These are phyloP conservation scores for Nannizziopsis barbatae DNA, from an alignment of 2,329 filamentous ascomycete genomes.

Conservation along the genomic window DNA sequence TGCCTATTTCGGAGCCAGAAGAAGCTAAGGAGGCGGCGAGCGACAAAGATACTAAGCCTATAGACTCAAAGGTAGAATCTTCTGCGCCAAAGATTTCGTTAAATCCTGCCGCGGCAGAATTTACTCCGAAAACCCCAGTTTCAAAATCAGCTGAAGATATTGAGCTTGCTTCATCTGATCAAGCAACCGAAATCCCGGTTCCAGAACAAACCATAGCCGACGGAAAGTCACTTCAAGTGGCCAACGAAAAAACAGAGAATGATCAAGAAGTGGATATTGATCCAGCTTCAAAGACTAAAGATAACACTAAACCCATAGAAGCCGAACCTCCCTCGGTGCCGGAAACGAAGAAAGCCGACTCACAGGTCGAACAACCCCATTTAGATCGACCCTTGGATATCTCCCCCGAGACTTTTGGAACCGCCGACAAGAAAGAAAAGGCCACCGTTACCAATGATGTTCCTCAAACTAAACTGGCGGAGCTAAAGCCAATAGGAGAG, in stretches of 20 bases:
- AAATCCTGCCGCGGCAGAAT: conserved; percentile 2
- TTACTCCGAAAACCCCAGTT: conserved; percentile 2
- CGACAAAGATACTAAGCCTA: too few species aligned
- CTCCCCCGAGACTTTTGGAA: too few species aligned
- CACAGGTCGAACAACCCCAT: too few species aligned
- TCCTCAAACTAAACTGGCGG: too few species aligned
- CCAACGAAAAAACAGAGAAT: not conserved
- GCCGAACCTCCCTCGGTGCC: not conserved
- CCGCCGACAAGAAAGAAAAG: too few species aligned
- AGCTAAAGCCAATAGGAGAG: too few species aligned
- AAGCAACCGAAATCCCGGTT: not conserved
- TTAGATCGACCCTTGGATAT: too few species aligned
- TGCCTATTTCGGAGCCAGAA: not conserved
- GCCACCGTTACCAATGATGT: too few species aligned
- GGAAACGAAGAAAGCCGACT: too few species aligned
- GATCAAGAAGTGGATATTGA: conserved; percentile 1
- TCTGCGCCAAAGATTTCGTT: not conserved
- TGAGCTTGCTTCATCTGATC: not conserved
- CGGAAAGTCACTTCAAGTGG: not conserved
- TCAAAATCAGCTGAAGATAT: not conserved
- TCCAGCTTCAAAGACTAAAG: not conserved
- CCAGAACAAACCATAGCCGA: not conserved
- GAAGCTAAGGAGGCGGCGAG: not conserved
- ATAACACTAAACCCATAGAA: not conserved
- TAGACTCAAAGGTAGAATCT: too few species aligned